Evolutionary conservation across 257 asterid species (phyloP).

Genomic region (Fraxinus pennsylvanica): DNA sequence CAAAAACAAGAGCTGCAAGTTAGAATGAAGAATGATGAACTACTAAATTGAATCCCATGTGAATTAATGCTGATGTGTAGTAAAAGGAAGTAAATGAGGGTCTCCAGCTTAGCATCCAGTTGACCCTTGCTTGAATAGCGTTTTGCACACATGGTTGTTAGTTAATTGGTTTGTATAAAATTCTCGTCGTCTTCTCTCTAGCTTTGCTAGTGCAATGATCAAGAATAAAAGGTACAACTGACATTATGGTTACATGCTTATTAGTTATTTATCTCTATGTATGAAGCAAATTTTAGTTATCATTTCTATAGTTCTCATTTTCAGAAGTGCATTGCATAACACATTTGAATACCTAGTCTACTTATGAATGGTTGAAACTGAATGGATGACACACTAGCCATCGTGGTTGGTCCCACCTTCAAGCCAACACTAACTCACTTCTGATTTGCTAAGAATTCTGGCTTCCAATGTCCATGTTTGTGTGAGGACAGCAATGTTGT

Average conservation of each 20-base stretch:
- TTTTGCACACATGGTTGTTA: not conserved
- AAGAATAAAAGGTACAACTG: not conserved
- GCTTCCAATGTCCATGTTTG: not conserved
- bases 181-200: not conserved
- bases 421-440: not conserved
- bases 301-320: not conserved
- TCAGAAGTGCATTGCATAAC: not conserved
- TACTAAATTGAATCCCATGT: not conserved
- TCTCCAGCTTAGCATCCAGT: not conserved
- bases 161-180: too few species aligned
- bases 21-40: not conserved
- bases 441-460: not conserved
- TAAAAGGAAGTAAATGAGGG: not conserved
- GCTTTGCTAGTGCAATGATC: not conserved
- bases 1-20: not conserved
- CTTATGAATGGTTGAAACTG: not conserved
- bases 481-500: not conserved
- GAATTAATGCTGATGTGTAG: not conserved
- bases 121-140: not conserved
- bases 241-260: not conserved
- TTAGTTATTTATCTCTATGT: not conserved
- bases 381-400: not conserved
- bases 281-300: not conserved
- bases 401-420: not conserved
- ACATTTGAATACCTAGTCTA: not conserved